These are phyloP conservation scores for Solanum chilense DNA, from an alignment of 257 asterid genomes.

Conservation along the genomic window DNA sequence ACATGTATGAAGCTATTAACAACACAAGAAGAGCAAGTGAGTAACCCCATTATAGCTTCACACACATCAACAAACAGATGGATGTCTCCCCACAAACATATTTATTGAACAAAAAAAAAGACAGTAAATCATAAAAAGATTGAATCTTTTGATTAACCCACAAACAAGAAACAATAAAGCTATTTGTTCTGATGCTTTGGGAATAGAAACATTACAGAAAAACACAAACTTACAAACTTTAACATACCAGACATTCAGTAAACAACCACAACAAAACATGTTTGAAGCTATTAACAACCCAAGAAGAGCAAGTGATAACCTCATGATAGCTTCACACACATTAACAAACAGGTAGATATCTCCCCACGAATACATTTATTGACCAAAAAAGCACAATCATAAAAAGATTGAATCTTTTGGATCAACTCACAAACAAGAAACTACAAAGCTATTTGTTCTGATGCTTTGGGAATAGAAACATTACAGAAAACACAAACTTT, in stretches of 20 bases:
- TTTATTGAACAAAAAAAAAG: background rate
- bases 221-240: background rate
- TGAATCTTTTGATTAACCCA: conserved; percentile 10
- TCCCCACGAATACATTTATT: background rate
- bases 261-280: background rate
- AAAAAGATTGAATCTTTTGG: conserved; percentile 13
- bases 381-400: background rate
- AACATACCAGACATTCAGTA: background rate
- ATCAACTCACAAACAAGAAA: background rate
- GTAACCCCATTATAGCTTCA: background rate
- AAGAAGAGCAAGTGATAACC: background rate
- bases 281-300: background rate
- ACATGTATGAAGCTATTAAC: background rate
- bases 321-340: background rate
- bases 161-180: background rate
- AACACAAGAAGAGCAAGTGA: background rate
- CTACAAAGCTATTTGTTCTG: background rate
- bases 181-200: background rate
- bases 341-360: background rate
- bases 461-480: background rate
- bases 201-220: background rate
- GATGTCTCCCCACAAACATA: background rate
- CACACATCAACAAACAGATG: background rate
- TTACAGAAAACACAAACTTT: background rate
- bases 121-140: conserved; percentile 1